A percentile compares a stretch with the other conserved stretches of the same genome.
Conservation (phyloP, 2,329 filamentous ascomycete species). For the Emericellopsis cladophorae region DNA sequence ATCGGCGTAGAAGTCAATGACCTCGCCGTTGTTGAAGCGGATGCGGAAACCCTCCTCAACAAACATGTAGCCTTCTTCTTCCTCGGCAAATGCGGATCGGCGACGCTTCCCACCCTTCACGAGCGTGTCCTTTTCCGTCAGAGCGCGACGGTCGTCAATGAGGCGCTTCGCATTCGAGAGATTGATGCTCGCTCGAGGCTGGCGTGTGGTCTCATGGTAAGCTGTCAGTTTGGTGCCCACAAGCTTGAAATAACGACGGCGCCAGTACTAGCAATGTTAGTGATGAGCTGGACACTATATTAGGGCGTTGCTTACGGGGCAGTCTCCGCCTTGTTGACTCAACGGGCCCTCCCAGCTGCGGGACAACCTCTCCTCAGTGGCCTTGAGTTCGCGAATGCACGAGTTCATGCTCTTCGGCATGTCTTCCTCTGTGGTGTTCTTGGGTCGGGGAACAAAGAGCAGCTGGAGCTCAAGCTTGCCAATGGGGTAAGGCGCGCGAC, state of each 20-base stretch:
- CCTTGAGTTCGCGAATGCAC: conserved; percentile 84
- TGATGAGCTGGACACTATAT: neutral
- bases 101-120: conserved; percentile 68
- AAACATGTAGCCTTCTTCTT: conserved; percentile 99
- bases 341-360: conserved; percentile 78
- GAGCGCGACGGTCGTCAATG: conserved; percentile 77
- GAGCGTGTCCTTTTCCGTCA: conserved; percentile 73
- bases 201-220: conserved; percentile 88
- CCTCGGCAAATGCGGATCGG: conserved; percentile 91
- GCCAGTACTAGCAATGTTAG: conserved; percentile 69
- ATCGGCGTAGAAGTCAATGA: conserved; percentile 98
- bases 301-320: conserved; percentile 58
- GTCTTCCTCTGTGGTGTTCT: conserved; percentile 76
- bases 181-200: conserved; percentile 95
- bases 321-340: conserved; percentile 95
- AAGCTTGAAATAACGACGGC: conserved; percentile 92
- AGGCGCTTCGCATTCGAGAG: conserved; percentile 83
- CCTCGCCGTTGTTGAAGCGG: conserved; percentile 93
- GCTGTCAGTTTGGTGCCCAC: conserved; percentile 84
- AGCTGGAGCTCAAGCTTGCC: conserved; percentile 91
- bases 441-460: conserved; percentile 86
- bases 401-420: conserved; percentile 99
- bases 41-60: conserved; percentile 98
- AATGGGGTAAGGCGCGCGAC: conserved; percentile 89
- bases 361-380: conserved; percentile 68